Base-by-base conservation (phyloP, 2,329 filamentous ascomycete species). In the Tolypocladium pustulatum region DNA sequence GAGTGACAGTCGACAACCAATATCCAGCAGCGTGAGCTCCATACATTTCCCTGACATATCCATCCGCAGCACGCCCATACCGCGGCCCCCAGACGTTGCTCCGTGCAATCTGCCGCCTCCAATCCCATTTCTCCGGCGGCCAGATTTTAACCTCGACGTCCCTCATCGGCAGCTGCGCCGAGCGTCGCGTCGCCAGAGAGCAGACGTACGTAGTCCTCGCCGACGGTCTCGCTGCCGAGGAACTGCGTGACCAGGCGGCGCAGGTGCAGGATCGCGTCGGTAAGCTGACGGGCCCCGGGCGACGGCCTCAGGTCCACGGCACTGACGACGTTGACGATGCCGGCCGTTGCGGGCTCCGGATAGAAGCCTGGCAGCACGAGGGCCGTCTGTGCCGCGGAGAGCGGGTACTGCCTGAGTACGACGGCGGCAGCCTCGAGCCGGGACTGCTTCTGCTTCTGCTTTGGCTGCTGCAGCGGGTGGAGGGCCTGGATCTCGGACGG, bases 51-150 rank as follows among this genome's bases (percentile, higher is more conserved):
- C 27, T 71, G 32, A 36, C 46, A 46, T 25, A 40, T 4, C 41
- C 55, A 32, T 37, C 27, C 17, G 34, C 27, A 30, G 57, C 8
- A 5, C 5, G 46, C 8, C 55, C 38, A 46, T 64, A 64, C 17
- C 62, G 61, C 12, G 61, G 62, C 3, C 68, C 68, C 68, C 68
- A 70, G 22, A 60, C 30, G 32, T 65, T 67, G 36, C 53, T 58
- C 20, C 57, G 58, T 2, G 62, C 25, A 36, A 67, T 61, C 1
- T 38, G 56, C 13, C 20, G 13, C 5, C 54, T 25, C 68, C 68
- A 70, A 34, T 65, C 60, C 6, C 54, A 58, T 1, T 58, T 51
- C 1, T 13, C 20, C 10, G 57, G 43, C 6, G 56, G 51, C 7
- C 59, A 36, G 32, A 70, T 36, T 0, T 53, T 43, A 3, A 65